Evolutionary conservation across 495 filamentous ascomycete species (phyloP).

Genomic region (Penicillium riverlandense): DNA sequence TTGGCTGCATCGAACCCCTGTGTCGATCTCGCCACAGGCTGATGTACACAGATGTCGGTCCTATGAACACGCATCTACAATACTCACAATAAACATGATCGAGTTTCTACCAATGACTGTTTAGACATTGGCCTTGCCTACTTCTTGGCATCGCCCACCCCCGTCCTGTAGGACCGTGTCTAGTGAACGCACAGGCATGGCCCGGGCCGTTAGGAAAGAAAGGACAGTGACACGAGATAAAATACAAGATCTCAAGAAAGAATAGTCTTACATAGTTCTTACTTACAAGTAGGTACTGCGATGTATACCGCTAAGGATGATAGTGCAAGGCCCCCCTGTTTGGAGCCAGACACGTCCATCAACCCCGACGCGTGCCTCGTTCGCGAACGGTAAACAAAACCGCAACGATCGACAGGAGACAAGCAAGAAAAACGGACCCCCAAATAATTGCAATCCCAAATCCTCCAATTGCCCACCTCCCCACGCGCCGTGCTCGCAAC

Average conservation of each 20-base stretch:
- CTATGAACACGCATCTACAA: not conserved
- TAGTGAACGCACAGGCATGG: not conserved
- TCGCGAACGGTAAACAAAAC: not conserved
- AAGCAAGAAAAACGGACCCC: not conserved
- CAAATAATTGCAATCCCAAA: not conserved
- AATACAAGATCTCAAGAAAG: no score
- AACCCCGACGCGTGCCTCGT: not conserved
- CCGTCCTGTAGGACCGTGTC: no score
- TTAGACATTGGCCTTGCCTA: no score
- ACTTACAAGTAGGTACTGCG: no score
- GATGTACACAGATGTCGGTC: no score
- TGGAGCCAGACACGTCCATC: no score
- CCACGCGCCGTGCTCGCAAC: slow-evolving; percentile 1
- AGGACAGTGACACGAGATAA: not conserved
- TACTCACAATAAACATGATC: not conserved
- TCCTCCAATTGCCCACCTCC: slow-evolving; percentile 2
- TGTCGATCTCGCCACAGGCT: slow-evolving; percentile 5
- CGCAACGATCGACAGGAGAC: slow-evolving; percentile 19
- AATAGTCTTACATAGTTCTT: no score
- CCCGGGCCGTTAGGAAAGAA: not conserved
- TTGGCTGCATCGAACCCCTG: slow-evolving; percentile 16
- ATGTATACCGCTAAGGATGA: no score
- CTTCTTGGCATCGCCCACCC: no score
- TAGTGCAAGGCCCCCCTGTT: no score
- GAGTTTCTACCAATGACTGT: no score